Base-by-base conservation (phyloP, 129 eudicot species). In the Arctium minus region DNA sequence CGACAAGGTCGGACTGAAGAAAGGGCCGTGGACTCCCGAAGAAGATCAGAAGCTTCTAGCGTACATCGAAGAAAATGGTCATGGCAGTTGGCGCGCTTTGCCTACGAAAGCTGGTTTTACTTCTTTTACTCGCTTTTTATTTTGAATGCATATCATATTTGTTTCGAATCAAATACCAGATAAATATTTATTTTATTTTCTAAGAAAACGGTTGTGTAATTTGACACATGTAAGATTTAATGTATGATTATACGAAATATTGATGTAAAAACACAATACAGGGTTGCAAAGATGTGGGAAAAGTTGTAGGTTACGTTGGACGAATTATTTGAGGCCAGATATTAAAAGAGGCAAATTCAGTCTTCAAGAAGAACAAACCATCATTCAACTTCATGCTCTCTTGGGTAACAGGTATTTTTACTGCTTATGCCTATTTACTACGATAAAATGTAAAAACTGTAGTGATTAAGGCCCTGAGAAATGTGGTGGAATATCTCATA, bases 11-110 rank as follows among this genome's bases (percentile, higher is more conserved):
- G 98, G 98, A 29, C 72, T 94, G 83, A 94, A 94, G 90, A 94
- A 94, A 87, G 98, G 98, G 33, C 98, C 98, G 6, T 94, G 98
- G 98, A 94, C 98, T 18, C 97, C 98, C 0, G 98, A 94, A 87
- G 98, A 94, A 89, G 98, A 94, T 84, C 94, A 94, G 69, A 94
- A 94, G 77, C 97, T 94, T 46, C 77, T 94, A 68, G 97, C 96
- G 62, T 89, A 90, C 79, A 92, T 94, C n/a, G 97, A 94, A 77
- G 92, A 92, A 83, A 93, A 94, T 22, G 97, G 98, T 39, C 98
- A 94, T 85, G 98, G 98, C 12, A 94, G 97, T 86, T 94, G 98
- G 98, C 94, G 98, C 1, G 98, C 97, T 37, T 82, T 94, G 80
- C 98, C 98, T 50, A 27, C 90, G 22, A 94, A 94, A 92, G 98